Evolutionary conservation across 2,329 filamentous ascomycete species (phyloP), one percentile per base, ranked within the genome.

Genomic region (Beauveria pseudobassiana): DNA sequence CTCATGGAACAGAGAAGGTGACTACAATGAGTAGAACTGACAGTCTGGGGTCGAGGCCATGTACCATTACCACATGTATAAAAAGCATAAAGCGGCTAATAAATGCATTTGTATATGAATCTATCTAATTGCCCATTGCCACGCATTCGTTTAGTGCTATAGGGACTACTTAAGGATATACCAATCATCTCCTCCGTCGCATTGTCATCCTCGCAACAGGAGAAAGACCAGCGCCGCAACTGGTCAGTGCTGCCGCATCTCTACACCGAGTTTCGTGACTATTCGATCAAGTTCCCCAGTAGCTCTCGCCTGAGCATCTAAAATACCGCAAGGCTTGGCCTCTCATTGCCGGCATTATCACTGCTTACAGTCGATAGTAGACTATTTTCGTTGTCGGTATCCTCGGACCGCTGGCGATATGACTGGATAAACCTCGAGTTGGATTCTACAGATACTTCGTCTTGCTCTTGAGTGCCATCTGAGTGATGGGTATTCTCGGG

Each of bases 21-120:
- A 34, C 12, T 7, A 18, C 24, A 5, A 9, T 49, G 22, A 49
- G 12, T n/a, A 16, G n/a, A 18, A 38, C 8, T n/a, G 56, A 18
- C 24, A 12, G 40, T 30, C 14, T 53, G 14, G 8, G 42, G 12
- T 26, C 40, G 34, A 16, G 4, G 26, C 26, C 20, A 60, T 54
- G 58, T 60, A 61, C 30, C 38, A 59, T n/a, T 22, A 61, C 48
- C 18, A 52, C 7, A 43, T 52, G 49, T 53, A 61, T 20, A 46
- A 59, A 60, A 24, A 10, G 10, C 34, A 59, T 59, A 26, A 48
- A 52, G 50, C 50, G 49, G 20, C 43, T 54, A 61, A 61, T 61
- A 61, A 22, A 61, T 54, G 51, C 42, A 61, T 18, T 46, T 62
- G 60, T 62, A 62, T 62, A 62, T 58, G 46, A 52, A 53, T 57